Conservation (phyloP, 441 rosid genomes). For the Gossypium schwendimanii region DNA sequence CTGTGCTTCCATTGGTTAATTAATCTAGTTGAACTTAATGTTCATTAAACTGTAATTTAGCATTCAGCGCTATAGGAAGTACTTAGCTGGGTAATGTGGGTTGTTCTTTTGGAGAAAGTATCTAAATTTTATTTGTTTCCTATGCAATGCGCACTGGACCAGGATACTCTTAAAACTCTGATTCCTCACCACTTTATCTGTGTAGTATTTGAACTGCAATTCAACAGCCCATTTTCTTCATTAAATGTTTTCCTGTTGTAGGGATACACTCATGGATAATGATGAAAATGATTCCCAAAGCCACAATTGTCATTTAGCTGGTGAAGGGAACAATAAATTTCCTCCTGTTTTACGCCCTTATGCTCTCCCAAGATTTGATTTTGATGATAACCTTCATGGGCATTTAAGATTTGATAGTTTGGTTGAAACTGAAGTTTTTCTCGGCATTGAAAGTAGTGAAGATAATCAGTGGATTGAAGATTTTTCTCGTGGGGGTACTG, state of each 20-base stretch:
- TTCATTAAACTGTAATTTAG: neutral
- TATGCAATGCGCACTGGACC: neutral
- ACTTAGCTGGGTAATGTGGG: neutral
- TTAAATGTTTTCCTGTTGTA: constrained; percentile 23
- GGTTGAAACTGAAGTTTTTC: constrained; percentile 83
- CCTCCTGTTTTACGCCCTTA: constrained; percentile 68
- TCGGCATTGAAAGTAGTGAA: constrained; percentile 81
- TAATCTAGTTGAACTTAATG: neutral
- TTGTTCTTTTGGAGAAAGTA: neutral
- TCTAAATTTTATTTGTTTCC: neutral
- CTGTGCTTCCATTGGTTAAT: neutral
- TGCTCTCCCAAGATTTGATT: constrained; percentile 90
- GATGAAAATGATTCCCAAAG: constrained; percentile 96
- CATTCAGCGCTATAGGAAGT: neutral
- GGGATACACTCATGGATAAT: constrained; percentile 95
- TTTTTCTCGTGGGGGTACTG: constrained; percentile 63
- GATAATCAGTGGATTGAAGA: constrained; percentile 97
- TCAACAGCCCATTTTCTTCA: neutral
- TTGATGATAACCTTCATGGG: constrained; percentile 76
- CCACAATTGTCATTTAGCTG: constrained; percentile 85
- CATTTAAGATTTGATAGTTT: constrained; percentile 83
- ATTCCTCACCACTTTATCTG: neutral
- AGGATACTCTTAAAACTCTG: constrained; percentile 9
- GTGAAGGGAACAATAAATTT: constrained; percentile 78
- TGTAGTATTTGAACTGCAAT: constrained; percentile 7